phyloP scores from a whole-genome alignment of 257 asterid genomes.

The Mentha longifolia region DNA sequence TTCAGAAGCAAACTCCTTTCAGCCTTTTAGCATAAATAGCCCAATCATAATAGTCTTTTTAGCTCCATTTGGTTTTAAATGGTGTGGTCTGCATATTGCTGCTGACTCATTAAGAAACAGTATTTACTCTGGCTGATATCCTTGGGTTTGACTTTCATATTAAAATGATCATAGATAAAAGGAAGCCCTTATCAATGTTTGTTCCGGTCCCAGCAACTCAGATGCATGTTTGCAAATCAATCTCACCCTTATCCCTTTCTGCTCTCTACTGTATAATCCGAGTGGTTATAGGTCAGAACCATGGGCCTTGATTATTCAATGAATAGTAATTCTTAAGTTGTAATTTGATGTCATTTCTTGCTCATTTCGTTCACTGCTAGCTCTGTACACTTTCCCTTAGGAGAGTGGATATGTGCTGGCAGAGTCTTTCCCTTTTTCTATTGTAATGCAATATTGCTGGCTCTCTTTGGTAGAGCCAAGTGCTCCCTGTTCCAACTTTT shows the following conservation, averaged over 20 bases:
- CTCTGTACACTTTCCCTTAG: background rate
- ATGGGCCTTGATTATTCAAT: slow-evolving; percentile 17
- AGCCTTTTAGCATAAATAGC: background rate
- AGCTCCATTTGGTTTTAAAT: background rate
- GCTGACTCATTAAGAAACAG: background rate
- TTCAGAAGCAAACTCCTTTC: background rate
- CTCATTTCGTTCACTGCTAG: background rate
- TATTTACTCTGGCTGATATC: background rate
- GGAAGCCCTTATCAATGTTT: background rate
- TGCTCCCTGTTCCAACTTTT: background rate
- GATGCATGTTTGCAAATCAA: background rate
- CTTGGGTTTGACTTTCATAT: background rate
- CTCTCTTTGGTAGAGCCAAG: background rate
- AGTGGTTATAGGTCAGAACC: slow-evolving; percentile 1
- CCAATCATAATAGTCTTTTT: too few species aligned
- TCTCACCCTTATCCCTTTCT: background rate
- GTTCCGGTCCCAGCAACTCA: background rate
- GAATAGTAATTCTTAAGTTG: background rate
- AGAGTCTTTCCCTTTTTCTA: background rate
- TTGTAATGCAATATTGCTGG: background rate
- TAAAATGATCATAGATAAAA: background rate
- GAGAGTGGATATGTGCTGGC: slow-evolving; percentile 13
- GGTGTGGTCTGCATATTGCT: background rate
- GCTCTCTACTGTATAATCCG: background rate
- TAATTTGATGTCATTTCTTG: slow-evolving; percentile 11